A percentile compares a stretch with the other conserved stretches of the same genome.
Evolutionary conservation across 2,329 filamentous ascomycete species (phyloP).

Genomic region (Aspergillus thermomutatus): DNA sequence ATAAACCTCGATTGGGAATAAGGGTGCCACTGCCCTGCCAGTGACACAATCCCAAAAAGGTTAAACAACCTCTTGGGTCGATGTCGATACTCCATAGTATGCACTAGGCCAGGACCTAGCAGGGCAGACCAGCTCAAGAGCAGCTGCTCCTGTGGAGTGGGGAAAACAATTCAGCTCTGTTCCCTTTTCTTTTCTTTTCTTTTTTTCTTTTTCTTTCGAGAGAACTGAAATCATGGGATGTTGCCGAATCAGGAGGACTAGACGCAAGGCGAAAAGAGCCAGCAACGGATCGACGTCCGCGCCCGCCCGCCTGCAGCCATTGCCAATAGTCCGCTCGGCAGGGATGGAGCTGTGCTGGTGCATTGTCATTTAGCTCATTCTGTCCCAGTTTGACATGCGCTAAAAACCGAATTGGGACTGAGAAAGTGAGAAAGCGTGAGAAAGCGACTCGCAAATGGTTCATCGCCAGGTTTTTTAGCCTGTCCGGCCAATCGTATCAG

Average conservation of each 20-base stretch:
- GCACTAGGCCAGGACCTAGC: not conserved
- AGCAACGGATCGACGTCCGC: conserved; percentile 35
- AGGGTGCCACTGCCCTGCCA: conserved; percentile 27
- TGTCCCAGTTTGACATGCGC: conserved; percentile 25
- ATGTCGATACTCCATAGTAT: not conserved
- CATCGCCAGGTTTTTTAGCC: conserved; percentile 15
- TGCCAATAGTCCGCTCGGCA: conserved; percentile 37
- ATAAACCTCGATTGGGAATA: not conserved
- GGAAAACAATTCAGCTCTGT: not conserved
- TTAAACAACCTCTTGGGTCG: conserved; percentile 10
- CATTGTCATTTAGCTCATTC: conserved; percentile 19
- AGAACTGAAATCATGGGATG: conserved; percentile 5
- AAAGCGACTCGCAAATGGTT: not conserved
- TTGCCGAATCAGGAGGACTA: conserved; percentile 25
- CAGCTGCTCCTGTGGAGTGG: conserved; percentile 1
- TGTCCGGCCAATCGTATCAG: conserved; percentile 5
- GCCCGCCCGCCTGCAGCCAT: conserved; percentile 29
- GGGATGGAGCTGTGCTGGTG: conserved; percentile 18
- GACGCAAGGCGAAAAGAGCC: conserved; percentile 31
- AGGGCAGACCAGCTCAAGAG: not conserved
- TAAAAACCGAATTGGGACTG: conserved; percentile 8
- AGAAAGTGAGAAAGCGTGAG: not conserved
- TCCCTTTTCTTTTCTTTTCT: conserved; percentile 1
- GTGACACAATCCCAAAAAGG: conserved; percentile 22
- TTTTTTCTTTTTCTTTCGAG: not conserved